Evolutionary conservation across 2,329 filamentous ascomycete species (phyloP).

Genomic region (Aspergillus caelatus): DNA sequence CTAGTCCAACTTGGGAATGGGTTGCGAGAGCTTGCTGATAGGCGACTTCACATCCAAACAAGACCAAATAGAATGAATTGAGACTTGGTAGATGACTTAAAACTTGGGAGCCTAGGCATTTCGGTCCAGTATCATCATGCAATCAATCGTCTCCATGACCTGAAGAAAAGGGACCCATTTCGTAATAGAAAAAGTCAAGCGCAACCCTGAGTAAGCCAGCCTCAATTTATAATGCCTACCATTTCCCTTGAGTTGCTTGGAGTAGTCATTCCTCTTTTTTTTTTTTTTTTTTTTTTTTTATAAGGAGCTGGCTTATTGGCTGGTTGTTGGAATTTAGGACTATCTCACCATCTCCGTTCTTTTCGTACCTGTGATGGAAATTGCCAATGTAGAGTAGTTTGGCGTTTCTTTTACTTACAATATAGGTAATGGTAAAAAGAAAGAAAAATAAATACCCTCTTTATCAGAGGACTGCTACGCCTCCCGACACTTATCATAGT

Average conservation of each 20-base stretch:
- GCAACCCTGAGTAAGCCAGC: neutral
- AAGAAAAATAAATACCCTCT: too few species aligned
- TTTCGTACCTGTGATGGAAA: neutral
- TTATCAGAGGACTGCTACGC: too few species aligned
- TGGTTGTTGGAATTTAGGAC: neutral
- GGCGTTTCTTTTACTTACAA: neutral
- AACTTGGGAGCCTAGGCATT: neutral
- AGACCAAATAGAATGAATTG: neutral
- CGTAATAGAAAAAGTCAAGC: neutral
- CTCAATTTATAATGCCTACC: neutral
- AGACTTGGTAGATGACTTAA: neutral
- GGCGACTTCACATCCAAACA: neutral
- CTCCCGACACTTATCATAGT: too few species aligned
- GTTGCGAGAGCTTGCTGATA: constrained; percentile 1
- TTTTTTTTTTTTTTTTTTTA: neutral
- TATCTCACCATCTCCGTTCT: neutral
- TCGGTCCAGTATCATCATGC: neutral
- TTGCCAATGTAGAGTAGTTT: neutral
- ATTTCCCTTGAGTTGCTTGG: neutral
- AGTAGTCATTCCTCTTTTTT: neutral
- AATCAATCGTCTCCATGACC: neutral
- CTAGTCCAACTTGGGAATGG: neutral
- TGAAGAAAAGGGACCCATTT: neutral
- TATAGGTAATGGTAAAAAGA: neutral
- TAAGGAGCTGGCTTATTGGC: neutral